Conservation (phyloP, 2,329 filamentous ascomycete genomes). For the Penicillium italicum region DNA sequence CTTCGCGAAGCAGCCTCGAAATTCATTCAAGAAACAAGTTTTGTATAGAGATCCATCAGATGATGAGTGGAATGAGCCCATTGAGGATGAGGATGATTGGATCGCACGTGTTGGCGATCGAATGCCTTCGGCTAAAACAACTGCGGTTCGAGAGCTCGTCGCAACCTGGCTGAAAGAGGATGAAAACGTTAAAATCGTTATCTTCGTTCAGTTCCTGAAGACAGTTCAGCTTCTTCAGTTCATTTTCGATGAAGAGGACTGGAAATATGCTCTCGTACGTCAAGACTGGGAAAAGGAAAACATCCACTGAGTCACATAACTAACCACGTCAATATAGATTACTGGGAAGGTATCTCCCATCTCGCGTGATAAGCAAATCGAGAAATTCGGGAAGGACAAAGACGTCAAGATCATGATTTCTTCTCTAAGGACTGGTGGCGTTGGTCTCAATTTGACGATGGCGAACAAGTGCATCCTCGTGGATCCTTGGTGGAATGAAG, state of each 20-base stretch:
- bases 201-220: conserved; percentile 59
- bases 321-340: neutral
- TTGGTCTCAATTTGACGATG: conserved; percentile 2
- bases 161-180: conserved; percentile 30
- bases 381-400: neutral
- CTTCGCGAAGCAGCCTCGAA: neutral
- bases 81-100: conserved; percentile 26
- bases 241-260: conserved; percentile 48
- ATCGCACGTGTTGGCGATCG: conserved; percentile 20
- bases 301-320: neutral
- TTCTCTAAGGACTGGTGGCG: neutral
- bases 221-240: conserved; percentile 51
- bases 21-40: neutral
- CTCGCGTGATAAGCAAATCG: neutral
- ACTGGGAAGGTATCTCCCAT: neutral
- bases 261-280: neutral
- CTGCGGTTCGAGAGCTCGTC: neutral
- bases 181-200: conserved; percentile 52
- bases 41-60: neutral
- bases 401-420: neutral
- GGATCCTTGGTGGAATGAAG: conserved; percentile 9
- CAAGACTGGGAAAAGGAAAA: neutral
- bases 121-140: conserved; percentile 22
- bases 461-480: conserved; percentile 5
- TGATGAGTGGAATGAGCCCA: conserved; percentile 19